These are phyloP conservation scores for Ilex paraguariensis DNA, from an alignment of 305 asterid genomes.

Conservation along the genomic window DNA sequence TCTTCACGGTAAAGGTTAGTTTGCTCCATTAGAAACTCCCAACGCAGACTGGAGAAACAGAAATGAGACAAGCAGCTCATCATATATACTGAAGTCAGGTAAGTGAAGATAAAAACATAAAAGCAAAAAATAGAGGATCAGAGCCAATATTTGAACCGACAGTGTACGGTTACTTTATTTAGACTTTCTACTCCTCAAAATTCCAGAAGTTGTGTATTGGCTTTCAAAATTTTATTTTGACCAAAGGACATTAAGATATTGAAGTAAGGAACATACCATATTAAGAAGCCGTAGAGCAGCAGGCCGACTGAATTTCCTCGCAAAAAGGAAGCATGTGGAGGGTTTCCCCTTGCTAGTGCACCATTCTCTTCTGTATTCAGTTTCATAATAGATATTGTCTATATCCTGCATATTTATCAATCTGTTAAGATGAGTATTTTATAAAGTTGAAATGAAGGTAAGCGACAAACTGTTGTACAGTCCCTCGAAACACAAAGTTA, in stretches of 20 bases:
- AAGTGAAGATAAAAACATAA: not conserved
- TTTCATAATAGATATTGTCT: slow-evolving; percentile 80
- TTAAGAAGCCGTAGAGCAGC: slow-evolving; percentile 84
- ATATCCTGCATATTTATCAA: slow-evolving; percentile 37
- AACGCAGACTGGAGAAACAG: slow-evolving; percentile 57
- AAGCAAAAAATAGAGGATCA: not conserved
- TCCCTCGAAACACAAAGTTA: too few relatives aligned
- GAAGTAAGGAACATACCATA: slow-evolving; percentile 40
- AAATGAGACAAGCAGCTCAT: not conserved
- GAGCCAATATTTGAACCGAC: not conserved
- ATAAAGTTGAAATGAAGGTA: too few relatives aligned
- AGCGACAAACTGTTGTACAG: too few relatives aligned
- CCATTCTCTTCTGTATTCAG: slow-evolving; percentile 95
- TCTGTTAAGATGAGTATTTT: too few relatives aligned
- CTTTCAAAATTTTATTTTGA: too few relatives aligned
- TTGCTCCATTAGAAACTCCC: slow-evolving; percentile 32
- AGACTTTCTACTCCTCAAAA: too few relatives aligned
- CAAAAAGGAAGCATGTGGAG: slow-evolving; percentile 85
- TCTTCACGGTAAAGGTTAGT: slow-evolving; percentile 11
- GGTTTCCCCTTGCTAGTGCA: slow-evolving; percentile 91
- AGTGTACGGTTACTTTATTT: too few relatives aligned
- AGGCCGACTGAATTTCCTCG: slow-evolving; percentile 86
- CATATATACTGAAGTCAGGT: too few relatives aligned
- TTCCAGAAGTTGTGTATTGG: too few relatives aligned
- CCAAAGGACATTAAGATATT: not conserved